Base-by-base conservation (phyloP, 306 rosid genomes). In the Myrica gale region DNA sequence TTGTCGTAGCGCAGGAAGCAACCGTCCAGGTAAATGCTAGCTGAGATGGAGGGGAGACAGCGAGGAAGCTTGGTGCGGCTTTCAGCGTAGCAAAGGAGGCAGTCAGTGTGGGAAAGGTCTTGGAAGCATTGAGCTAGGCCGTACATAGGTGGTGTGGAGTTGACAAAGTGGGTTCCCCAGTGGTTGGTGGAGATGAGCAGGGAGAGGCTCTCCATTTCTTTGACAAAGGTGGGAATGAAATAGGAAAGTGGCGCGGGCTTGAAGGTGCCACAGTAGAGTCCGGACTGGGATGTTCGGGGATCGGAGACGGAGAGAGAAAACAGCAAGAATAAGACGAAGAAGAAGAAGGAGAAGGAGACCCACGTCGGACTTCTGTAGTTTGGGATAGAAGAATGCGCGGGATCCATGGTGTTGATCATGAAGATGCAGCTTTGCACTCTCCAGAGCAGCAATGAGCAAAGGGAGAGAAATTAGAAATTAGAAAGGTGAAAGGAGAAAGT, bases 1-100 rank as follows among this genome's bases (percentile, higher is more conserved):
- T 77, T 84, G 32, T 93, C 98, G 20, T 93, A 93, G 44, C 98
- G 87, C 7, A 91, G 88, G 85, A 88, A 91, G 84, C 98, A 93
- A 8, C 98, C 98, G 23, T 93, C 98, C n/a, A 91, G 96, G 81
- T 63, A 91, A 20, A 93, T 85, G 39, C 87, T 79, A 1, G 93
- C 96, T 0, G 97, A 73, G 79, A 84, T 15, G 0, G 93, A 82
- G 7, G 97, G 97, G 37, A 93, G 96, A 78, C 98, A 93, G 42
- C 89, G 89, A 0, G 98, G 98, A 48, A 93, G 87, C 41, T 58
- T 73, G 5, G 97, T 93, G 3, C 98, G 93, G 78, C 89, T 76
- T 0, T 93, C 92, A 0, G 97, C 89, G 60, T 80, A 89, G 84
- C 98, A 93, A 74, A 88, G 93, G 19, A 89, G 91, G 74, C 98